Evolutionary conservation across 192 early-diverging fungal species (phyloP).

Genomic region (Podila minutissima): DNA sequence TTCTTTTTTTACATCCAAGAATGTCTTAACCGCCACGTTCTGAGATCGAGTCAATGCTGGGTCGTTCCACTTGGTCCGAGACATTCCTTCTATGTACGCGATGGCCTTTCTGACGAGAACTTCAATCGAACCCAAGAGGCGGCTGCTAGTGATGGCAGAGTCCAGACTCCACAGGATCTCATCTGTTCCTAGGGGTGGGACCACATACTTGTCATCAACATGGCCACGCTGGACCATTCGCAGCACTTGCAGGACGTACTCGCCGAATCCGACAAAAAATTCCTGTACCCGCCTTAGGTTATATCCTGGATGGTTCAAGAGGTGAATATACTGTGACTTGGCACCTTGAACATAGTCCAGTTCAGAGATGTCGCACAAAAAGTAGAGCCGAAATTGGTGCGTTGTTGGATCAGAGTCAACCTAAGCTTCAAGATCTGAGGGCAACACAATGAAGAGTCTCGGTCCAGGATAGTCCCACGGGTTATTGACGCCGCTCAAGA

Average conservation of each 20-base stretch:
- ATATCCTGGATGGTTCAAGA: not conserved
- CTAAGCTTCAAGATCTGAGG: too few species aligned
- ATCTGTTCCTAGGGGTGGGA: too few species aligned
- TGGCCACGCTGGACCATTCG: not conserved
- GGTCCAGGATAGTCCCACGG: too few species aligned
- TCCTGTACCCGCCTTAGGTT: not conserved
- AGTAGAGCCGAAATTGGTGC: too few species aligned
- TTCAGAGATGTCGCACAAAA: not conserved
- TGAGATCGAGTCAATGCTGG: not conserved
- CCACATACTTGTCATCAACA: too few species aligned
- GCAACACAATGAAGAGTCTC: too few species aligned
- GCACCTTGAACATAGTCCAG: not conserved
- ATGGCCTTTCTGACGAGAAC: too few species aligned
- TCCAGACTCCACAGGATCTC: not conserved
- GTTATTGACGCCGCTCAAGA: not conserved
- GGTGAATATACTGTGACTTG: not conserved
- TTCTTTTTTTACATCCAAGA: not conserved
- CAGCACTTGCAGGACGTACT: not conserved
- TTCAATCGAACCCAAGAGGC: not conserved
- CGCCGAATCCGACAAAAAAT: not conserved
- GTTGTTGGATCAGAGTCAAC: too few species aligned
- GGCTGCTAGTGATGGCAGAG: not conserved
- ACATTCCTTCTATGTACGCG: too few species aligned
- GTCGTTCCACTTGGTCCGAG: too few species aligned
- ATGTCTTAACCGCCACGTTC: not conserved